Evolutionary conservation across 345 rosid species (phyloP).

Genomic region (Psidium friedrichsthalianum): DNA sequence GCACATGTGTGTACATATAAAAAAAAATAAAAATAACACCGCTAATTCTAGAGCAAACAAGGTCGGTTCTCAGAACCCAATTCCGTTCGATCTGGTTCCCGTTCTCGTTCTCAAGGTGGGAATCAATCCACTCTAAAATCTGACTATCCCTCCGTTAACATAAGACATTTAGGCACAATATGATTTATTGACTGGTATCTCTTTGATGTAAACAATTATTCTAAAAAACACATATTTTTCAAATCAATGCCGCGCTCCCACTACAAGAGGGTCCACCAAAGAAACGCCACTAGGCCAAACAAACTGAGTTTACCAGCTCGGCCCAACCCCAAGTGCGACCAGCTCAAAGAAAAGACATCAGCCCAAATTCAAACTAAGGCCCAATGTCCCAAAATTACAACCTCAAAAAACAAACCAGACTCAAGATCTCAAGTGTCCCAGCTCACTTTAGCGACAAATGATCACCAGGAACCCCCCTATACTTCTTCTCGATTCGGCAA

Average conservation of each 20-base stretch:
- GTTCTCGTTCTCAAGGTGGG: background rate
- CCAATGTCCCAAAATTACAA: background rate
- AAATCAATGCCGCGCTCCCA: background rate
- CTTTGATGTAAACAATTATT: background rate
- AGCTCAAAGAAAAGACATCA: background rate
- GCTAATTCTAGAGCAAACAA: rapidly evolving
- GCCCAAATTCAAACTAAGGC: background rate
- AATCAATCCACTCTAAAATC: rapidly evolving
- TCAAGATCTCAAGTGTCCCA: background rate
- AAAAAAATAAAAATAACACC: too few relatives aligned
- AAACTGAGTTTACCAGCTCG: background rate
- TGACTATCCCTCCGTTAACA: rapidly evolving
- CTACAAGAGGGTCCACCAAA: background rate
- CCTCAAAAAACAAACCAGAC: background rate
- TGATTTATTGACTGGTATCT: too few relatives aligned
- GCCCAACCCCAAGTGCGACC: background rate
- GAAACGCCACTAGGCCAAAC: background rate
- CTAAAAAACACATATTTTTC: background rate
- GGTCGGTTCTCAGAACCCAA: rapidly evolving
- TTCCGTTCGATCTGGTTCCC: rapidly evolving
- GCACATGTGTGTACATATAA: too few relatives aligned
- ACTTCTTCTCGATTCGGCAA: background rate
- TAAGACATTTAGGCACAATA: background rate
- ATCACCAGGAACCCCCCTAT: background rate
- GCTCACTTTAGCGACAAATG: background rate